These are phyloP conservation scores for Solanum arcanum DNA, from an alignment of 257 asterid species.

Conservation along the genomic window DNA sequence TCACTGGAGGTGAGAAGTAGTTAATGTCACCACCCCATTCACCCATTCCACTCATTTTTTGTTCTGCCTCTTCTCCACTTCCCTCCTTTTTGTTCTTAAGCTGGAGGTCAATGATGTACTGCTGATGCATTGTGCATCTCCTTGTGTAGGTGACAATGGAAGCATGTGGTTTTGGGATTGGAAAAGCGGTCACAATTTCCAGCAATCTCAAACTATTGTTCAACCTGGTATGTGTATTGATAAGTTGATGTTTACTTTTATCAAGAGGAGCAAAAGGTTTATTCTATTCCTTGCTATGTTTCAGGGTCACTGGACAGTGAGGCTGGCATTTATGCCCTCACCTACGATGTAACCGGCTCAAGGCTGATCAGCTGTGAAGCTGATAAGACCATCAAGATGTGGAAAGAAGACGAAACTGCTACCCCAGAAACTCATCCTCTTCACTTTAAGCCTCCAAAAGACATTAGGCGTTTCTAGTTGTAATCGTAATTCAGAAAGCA, in stretches of 20 bases:
- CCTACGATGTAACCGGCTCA: conserved; percentile 62
- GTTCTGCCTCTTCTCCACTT: not conserved
- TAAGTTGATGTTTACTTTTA: not conserved
- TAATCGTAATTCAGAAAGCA: not conserved
- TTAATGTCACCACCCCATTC: not conserved
- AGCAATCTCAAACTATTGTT: conserved; percentile 88
- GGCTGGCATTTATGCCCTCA: conserved; percentile 78
- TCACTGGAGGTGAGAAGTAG: conserved; percentile 70
- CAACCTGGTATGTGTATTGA: conserved; percentile 62
- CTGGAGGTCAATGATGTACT: not conserved
- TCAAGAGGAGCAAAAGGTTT: not conserved
- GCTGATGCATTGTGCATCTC: not conserved
- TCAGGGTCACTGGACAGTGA: conserved; percentile 95
- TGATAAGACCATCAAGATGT: conserved; percentile 94
- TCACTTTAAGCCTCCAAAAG: conserved; percentile 89
- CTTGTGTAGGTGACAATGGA: conserved; percentile 76
- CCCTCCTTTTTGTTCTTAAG: not conserved
- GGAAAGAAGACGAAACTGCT: conserved; percentile 88
- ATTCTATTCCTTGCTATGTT: not conserved
- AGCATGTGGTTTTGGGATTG: conserved; percentile 99
- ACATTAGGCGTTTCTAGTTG: conserved; percentile 61
- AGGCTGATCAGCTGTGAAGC: conserved; percentile 93
- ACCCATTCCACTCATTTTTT: not conserved
- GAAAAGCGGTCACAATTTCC: conserved; percentile 97
- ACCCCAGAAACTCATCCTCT: conserved; percentile 92